These are phyloP conservation scores for Periconia digitata DNA, from an alignment of 2,329 filamentous ascomycete species.

Conservation along the genomic window DNA sequence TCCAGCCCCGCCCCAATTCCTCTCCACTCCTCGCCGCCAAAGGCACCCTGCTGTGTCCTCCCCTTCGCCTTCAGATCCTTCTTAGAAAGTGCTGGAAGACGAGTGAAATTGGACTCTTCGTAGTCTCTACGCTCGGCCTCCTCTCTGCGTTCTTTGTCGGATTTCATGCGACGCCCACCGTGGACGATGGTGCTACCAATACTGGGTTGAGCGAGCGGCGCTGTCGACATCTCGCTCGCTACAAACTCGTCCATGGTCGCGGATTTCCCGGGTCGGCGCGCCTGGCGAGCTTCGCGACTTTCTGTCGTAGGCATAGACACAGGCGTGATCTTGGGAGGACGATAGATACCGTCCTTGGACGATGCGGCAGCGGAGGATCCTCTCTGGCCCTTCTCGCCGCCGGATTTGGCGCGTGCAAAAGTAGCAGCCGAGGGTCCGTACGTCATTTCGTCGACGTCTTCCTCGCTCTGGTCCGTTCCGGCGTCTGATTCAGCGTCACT, in stretches of 20 bases:
- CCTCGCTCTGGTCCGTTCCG: conserved; percentile 29
- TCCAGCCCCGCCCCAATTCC: conserved; percentile 82
- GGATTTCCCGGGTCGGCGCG: conserved; percentile 69
- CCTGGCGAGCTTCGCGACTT: conserved; percentile 62
- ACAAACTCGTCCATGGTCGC: conserved; percentile 92
- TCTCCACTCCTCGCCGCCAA: conserved; percentile 92
- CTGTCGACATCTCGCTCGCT: conserved; percentile 76
- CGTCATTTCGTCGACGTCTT: conserved; percentile 60
- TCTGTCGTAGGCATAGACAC: conserved; percentile 74
- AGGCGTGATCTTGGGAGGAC: conserved; percentile 83
- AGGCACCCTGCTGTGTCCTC: conserved; percentile 55
- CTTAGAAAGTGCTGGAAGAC: conserved; percentile 83
- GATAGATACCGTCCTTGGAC: conserved; percentile 72
- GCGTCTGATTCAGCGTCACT: conserved; percentile 37
- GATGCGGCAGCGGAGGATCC: conserved; percentile 31
- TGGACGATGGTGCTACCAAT: conserved; percentile 87
- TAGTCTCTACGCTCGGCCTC: conserved; percentile 82
- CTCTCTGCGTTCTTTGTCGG: conserved; percentile 70
- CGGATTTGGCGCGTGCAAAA: conserved; percentile 32
- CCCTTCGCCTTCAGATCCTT: conserved; percentile 74
- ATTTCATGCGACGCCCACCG: conserved; percentile 78
- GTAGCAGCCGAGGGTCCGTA: conserved; percentile 63
- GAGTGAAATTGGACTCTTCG: conserved; percentile 89
- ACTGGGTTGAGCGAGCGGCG: conserved; percentile 81
- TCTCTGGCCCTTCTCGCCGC: conserved; percentile 2